phyloP scores from a whole-genome alignment of 257 asterid genomes.

The Solanum pennellii region DNA sequence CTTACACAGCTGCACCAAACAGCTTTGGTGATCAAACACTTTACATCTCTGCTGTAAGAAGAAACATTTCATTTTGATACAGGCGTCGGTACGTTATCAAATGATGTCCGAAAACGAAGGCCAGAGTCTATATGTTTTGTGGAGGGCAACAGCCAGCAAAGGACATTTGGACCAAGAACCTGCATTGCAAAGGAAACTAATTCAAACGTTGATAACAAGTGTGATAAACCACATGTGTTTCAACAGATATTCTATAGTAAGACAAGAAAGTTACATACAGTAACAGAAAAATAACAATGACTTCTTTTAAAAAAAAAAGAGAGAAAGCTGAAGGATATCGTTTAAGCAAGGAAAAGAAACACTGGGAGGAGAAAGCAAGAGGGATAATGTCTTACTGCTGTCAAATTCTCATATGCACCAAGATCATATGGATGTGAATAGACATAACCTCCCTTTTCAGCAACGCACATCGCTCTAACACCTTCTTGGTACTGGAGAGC shows the following conservation, averaged over 20 bases:
- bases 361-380: background rate
- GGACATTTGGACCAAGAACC: constrained; percentile 74
- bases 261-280: background rate
- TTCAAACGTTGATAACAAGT: background rate
- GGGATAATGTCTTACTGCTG: constrained; percentile 33
- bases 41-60: background rate
- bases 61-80: background rate
- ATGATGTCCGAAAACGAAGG: constrained; percentile 52
- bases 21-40: background rate
- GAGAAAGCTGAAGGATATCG: background rate
- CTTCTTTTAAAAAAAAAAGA: background rate
- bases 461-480: constrained; percentile 76
- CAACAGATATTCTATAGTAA: background rate
- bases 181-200: constrained; percentile 17
- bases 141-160: constrained; percentile 69
- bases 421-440: constrained; percentile 77
- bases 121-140: constrained; percentile 51
- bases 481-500: constrained; percentile 75
- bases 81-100: constrained; percentile 17
- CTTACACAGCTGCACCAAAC: background rate
- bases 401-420: constrained; percentile 63
- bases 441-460: constrained; percentile 74
- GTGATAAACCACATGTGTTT: background rate
- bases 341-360: background rate
- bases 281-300: background rate